Percentiles rank a stretch among this genome's conserved stretches.
These are phyloP conservation scores for Fusarium subtropicale DNA, from an alignment of 2,329 filamentous ascomycete genomes.

Conservation along the genomic window DNA sequence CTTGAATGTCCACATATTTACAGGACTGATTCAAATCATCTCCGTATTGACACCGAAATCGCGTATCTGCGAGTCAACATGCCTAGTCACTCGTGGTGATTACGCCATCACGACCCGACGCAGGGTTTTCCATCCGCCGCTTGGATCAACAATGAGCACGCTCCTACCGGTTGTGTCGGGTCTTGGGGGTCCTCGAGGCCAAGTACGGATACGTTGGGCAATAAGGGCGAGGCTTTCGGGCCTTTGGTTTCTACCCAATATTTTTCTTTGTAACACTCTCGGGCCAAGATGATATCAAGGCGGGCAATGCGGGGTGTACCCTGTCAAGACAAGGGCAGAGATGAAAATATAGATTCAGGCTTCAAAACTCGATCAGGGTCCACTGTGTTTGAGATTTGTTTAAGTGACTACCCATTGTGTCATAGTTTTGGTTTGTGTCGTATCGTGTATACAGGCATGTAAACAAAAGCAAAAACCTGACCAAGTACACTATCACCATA, in stretches of 20 bases:
- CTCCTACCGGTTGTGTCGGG: neutral
- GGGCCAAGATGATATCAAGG: conserved; percentile 11
- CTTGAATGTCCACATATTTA: neutral
- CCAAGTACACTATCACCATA: neutral
- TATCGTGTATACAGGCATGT: neutral
- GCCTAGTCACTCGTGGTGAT: conserved; percentile 1
- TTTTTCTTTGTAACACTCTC: conserved; percentile 15
- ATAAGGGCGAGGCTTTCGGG: conserved; percentile 16
- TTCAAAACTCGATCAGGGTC: conserved; percentile 15
- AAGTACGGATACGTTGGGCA: conserved; percentile 1
- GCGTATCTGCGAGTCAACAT: conserved; percentile 14
- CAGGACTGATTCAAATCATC: conserved; percentile 11
- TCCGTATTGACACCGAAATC: conserved; percentile 3
- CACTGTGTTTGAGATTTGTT: conserved; percentile 12
- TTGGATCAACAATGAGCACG: conserved; percentile 4
- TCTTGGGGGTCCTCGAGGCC: conserved; percentile 1
- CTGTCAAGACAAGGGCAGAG: conserved; percentile 13
- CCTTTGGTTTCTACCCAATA: conserved; percentile 23
- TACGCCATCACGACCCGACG: conserved; percentile 1
- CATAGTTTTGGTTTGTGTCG: neutral
- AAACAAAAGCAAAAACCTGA: neutral
- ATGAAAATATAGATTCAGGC: conserved; percentile 20
- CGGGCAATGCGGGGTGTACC: conserved; percentile 26
- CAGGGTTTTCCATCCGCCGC: conserved; percentile 1
- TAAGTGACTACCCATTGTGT: conserved; percentile 2